phyloP scores from a whole-genome alignment of 225 moss, liverwort and hornwort genomes.

The Lunularia cruciata region DNA sequence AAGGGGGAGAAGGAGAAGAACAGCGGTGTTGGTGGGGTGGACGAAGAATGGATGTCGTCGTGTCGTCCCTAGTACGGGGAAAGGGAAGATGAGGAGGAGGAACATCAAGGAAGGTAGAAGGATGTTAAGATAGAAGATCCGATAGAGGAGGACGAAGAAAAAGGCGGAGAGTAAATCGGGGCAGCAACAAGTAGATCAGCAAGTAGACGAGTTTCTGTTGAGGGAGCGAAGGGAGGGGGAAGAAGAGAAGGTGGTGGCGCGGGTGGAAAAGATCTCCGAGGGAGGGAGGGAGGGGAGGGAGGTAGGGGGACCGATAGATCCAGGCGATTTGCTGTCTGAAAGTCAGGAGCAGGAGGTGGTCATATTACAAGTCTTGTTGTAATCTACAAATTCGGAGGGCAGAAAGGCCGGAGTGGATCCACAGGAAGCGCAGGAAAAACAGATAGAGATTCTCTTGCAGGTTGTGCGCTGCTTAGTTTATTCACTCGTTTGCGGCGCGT shows the following conservation, averaged over 20 bases:
- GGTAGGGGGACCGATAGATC: conserved; percentile 1
- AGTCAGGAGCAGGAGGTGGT: too few relatives aligned
- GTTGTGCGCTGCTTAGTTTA: conserved; percentile 1
- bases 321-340: background rate
- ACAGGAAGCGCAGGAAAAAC: background rate
- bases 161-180: too few relatives aligned
- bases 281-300: conserved; percentile 5
- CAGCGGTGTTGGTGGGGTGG: background rate
- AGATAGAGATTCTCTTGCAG: conserved; percentile 2
- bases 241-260: background rate
- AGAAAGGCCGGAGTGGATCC: conserved; percentile 9
- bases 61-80: background rate
- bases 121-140: background rate
- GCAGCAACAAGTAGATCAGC: too few relatives aligned
- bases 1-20: background rate
- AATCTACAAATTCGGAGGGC: conserved; percentile 10
- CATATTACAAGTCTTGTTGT: background rate
- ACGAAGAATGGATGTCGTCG: background rate
- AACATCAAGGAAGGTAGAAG: too few relatives aligned
- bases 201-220: too few relatives aligned
- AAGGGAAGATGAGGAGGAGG: too few relatives aligned
- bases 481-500: background rate
- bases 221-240: background rate
- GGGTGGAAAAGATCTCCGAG: background rate
- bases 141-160: too few relatives aligned